phyloP scores from a whole-genome alignment of 78 protist species.

The Cavenderia fasciculata region DNA sequence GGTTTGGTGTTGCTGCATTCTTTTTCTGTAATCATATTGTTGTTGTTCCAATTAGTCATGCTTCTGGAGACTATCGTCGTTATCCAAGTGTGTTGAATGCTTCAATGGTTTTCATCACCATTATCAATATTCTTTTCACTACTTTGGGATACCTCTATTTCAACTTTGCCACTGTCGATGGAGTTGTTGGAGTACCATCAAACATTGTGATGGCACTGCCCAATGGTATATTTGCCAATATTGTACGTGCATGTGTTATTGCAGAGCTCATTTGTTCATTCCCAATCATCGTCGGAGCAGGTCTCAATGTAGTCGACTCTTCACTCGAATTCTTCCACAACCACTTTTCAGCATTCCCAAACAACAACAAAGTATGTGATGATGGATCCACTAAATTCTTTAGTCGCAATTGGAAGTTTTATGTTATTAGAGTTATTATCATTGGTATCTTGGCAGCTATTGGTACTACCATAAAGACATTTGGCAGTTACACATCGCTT shows the following conservation, averaged over 20 bases:
- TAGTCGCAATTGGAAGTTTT: conserved; percentile 45
- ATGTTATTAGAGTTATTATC: neutral
- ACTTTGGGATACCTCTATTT: conserved; percentile 23
- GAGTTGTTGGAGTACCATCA: conserved; percentile 16
- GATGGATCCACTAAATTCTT: neutral
- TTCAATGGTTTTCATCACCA: conserved; percentile 57
- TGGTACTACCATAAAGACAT: conserved; percentile 12
- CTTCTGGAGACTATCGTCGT: conserved; percentile 30
- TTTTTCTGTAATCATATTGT: conserved; percentile 66
- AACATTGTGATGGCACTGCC: conserved; percentile 14
- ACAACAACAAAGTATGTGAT: neutral
- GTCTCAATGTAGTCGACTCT: conserved; percentile 48
- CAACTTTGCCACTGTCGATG: neutral
- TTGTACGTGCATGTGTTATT: conserved; percentile 19
- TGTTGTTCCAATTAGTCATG: conserved; percentile 37
- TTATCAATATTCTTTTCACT: conserved; percentile 30
- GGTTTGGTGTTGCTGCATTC: conserved; percentile 73
- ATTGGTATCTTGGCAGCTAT: conserved; percentile 7
- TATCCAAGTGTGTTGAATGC: conserved; percentile 28
- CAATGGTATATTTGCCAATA: conserved; percentile 12
- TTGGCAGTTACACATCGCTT: conserved; percentile 24
- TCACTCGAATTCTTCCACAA: conserved; percentile 1
- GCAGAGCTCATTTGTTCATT: conserved; percentile 41
- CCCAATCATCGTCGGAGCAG: conserved; percentile 52
- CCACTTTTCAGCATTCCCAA: conserved; percentile 41